These are phyloP conservation scores for Dothistroma pini DNA, from an alignment of 2,329 filamentous ascomycete genomes.

Conservation along the genomic window DNA sequence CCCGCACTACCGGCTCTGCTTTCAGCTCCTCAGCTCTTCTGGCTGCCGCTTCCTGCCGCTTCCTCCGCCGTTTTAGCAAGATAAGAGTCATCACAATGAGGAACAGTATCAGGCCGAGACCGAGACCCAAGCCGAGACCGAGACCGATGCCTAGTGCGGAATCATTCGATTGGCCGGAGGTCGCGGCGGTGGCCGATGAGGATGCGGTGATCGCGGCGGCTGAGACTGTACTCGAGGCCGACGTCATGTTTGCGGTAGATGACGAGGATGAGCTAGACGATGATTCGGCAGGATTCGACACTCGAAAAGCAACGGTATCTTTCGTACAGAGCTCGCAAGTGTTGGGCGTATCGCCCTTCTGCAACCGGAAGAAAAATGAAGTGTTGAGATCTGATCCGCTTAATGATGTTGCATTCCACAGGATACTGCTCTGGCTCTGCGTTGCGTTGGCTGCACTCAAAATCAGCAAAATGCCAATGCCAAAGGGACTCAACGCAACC, in stretches of 20 bases:
- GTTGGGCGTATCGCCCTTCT: constrained; percentile 19
- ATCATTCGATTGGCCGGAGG: not conserved
- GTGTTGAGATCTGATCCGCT: not conserved
- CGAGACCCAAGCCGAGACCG: constrained; percentile 9
- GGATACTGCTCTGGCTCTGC: constrained; percentile 8
- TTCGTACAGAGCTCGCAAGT: constrained; percentile 15
- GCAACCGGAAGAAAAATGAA: constrained; percentile 17
- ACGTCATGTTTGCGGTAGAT: not conserved
- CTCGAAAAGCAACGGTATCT: constrained; percentile 8
- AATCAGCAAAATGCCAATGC: not conserved
- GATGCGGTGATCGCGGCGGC: not conserved
- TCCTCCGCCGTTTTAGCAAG: not conserved
- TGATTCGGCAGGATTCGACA: not conserved
- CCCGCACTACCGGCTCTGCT: not conserved
- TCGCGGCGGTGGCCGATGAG: not conserved
- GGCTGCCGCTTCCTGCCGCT: not conserved
- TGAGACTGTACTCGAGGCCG: not conserved
- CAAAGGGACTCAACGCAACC: not conserved
- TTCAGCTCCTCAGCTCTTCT: not conserved
- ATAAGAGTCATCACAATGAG: constrained; percentile 1
- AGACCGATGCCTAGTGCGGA: not conserved
- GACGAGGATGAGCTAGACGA: not conserved
- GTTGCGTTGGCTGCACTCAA: constrained; percentile 9
- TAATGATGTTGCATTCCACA: constrained; percentile 14
- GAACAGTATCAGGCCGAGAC: constrained; percentile 5